Evolutionary conservation across 2,329 filamentous ascomycete genomes (phyloP), one percentile per base, ranked within the genome.

Genomic region (Fusarium sp.): DNA sequence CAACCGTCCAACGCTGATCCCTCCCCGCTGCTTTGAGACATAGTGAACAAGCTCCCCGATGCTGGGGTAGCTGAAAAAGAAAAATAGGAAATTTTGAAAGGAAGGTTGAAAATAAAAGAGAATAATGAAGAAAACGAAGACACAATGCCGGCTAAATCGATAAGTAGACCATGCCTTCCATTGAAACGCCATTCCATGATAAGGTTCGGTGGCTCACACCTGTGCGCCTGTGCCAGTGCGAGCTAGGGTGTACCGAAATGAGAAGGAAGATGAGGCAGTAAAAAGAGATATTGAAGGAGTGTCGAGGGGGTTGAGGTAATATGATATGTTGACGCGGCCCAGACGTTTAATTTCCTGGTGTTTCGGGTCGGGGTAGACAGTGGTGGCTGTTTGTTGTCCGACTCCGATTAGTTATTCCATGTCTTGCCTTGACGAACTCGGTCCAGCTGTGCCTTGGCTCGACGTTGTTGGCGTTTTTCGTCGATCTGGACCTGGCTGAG

Each of bases 401-500:
- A 70, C 18, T 75, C 76, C 35, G 64, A 70, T 5, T 78, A 76
- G 45, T 77, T 73, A 60, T 81, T 78, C 60, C 78, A 77, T 32
- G 77, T 75, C 73, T 76, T 75, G 66, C 74, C 73, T 61, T 76
- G 73, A 32, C 78, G 64, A 64, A 76, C 67, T 46, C 75, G 75
- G 63, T 86, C 84, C 53, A 82, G 80, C 65, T 85, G 85, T 12
- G 83, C 83, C 73, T 85, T 85, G 41, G 86, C 85, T 52, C 91
- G 87, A 53, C 93, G 87, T 77, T 94, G 90, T 49, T 89, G 86
- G 50, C 95, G 85, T 67, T 92, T 88, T 73, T 91, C 88, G 73
- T 98, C 94, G 64, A 98, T 93, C 7, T 90, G 88, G 18, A 92
- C 91, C 79, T 97, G 94, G 76, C 90, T 94, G 20, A 98, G 84